Evolutionary conservation across 768 basidiomycete genomes (phyloP), one percentile per base, ranked within the genome.

Genomic region (Trichaptum fuscoviolaceum): DNA sequence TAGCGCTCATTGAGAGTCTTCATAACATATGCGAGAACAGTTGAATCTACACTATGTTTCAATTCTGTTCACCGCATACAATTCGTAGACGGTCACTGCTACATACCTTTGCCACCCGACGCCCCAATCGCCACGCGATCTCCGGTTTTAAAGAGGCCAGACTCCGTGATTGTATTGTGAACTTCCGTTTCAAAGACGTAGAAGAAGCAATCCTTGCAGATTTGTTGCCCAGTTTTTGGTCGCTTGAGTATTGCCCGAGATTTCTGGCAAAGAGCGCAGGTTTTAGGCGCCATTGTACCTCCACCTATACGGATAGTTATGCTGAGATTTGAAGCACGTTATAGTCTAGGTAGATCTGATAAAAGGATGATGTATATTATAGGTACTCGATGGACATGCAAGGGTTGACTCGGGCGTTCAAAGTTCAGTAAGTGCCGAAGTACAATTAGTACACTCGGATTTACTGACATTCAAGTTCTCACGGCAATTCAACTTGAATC

Each of bases 161-260:
- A 85, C 72, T 92, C 84, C 7, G 82, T 87, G 74, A 99, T 98
- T 0, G 97, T 98, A 75, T 96, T 91, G 80, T 99, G 97, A 30
- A 99, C 90, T 75, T 99, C 97, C 0, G 95, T 96, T 81, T 99
- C 97, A 72, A 99, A 99, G 57, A 98, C 95, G 70, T 87, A 87
- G 81, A 94, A 99, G 79, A 96, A 97, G 75, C 97, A 99, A 52
- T 91, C 88, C 76, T 90, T 91, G 82, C 97, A 99, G 67, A 99
- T 95, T 75, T 95, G 94, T 73, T 98, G 96, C 0, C 95, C 95
- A 0, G 96, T 99, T 77, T 99, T 99, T 2, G 96, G 97, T 20
- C 97, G 83, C 73, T 92, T 96, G 57, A 99, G 76, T 71, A 99
- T 95, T 0, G 97, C 93, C 64, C 88, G 87, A 2, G 88, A 79